Conservation (phyloP, 306 rosid species). For the Senna tora region DNA sequence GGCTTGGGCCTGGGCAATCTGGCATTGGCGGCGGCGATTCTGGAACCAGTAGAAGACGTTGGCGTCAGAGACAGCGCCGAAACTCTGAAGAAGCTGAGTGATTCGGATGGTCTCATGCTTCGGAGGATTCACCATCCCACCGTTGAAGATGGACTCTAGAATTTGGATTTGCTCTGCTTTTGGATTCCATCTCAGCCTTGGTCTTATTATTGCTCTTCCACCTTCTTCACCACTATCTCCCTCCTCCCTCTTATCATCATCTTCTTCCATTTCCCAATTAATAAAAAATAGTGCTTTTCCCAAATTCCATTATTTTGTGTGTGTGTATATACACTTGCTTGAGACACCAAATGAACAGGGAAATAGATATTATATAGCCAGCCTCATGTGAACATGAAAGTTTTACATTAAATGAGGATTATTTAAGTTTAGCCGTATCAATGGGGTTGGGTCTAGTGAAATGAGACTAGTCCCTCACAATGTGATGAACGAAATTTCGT, state of each 20-base stretch:
- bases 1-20: conserved; percentile 44
- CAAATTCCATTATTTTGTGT: too few species aligned
- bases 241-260: conserved; percentile 36
- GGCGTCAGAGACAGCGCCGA: conserved; percentile 87
- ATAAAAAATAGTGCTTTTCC: too few species aligned
- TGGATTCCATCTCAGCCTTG: conserved; percentile 93
- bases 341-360: too few species aligned
- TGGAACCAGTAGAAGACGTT: conserved; percentile 99
- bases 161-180: conserved; percentile 93
- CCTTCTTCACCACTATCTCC: conserved; percentile 50
- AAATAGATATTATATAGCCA: too few species aligned
- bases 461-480: too few species aligned
- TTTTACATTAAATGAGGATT: too few species aligned
- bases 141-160: conserved; percentile 93
- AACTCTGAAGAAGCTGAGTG: conserved; percentile 78
- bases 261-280: conserved; percentile 87
- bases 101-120: conserved; percentile 86
- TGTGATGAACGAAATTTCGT: too few species aligned
- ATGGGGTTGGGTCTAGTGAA: too few species aligned
- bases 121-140: conserved; percentile 94
- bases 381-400: neutral
- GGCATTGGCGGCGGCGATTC: conserved; percentile 97
- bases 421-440: too few species aligned
- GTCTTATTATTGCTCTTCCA: conserved; percentile 45
- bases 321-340: too few species aligned